Conservation (phyloP, 2,329 filamentous ascomycete species). For the Stenocarpella maydis region DNA sequence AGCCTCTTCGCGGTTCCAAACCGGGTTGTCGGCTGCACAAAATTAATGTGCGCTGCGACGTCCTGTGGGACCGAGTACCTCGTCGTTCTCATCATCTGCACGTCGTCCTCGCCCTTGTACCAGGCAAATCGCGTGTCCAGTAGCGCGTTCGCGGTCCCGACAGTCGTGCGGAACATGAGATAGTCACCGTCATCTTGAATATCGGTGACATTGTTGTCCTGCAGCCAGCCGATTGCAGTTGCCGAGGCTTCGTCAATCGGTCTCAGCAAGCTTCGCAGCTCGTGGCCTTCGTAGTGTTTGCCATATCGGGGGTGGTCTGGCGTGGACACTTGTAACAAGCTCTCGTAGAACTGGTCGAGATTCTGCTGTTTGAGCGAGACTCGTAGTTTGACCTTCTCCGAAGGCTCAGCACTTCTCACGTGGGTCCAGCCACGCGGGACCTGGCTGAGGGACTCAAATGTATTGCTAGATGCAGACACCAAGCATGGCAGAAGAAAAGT, state of each 20-base stretch:
- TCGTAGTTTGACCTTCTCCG: conserved; percentile 5
- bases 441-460: conserved; percentile 21
- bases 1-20: conserved; percentile 48
- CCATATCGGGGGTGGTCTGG: conserved; percentile 24
- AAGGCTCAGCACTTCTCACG: background rate
- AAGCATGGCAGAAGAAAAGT: background rate
- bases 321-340: conserved; percentile 7
- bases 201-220: conserved; percentile 19
- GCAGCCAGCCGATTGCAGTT: conserved; percentile 18
- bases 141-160: conserved; percentile 14
- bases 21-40: conserved; percentile 56
- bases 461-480: background rate
- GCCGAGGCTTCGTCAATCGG: conserved; percentile 19
- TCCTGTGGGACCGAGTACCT: conserved; percentile 45
- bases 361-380: conserved; percentile 30
- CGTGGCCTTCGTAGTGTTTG: conserved; percentile 26
- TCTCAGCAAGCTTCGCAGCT: conserved; percentile 18
- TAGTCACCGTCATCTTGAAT: conserved; percentile 28
- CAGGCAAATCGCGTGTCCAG: conserved; percentile 26
- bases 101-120: conserved; percentile 39
- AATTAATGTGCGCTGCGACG: conserved; percentile 50
- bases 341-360: conserved; percentile 25
- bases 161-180: conserved; percentile 16
- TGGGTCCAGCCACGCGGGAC: conserved; percentile 25
- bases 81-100: conserved; percentile 45